Evolutionary conservation across 148 eudicot genomes (phyloP).

Genomic region (Bassia scoparia): DNA sequence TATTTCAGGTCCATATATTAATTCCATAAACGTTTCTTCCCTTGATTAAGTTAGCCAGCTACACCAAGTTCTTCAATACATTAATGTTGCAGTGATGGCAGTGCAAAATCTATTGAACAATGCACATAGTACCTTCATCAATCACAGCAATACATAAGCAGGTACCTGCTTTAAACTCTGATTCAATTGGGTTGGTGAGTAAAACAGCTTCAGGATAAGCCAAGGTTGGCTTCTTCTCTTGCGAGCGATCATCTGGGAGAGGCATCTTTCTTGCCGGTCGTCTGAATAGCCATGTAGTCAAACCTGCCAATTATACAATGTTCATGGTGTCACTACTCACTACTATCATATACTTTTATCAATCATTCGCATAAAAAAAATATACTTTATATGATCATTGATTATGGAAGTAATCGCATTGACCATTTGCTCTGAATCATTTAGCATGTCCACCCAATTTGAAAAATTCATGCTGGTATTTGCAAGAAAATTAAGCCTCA

Average conservation of each 20-base stretch:
- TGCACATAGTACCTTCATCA: background rate
- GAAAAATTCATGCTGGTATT: too few species aligned
- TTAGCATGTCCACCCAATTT: too few species aligned
- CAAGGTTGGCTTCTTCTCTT: constrained; percentile 54
- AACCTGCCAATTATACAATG: constrained; percentile 40
- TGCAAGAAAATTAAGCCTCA: too few species aligned
- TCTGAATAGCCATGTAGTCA: constrained; percentile 85
- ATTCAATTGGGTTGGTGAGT: constrained; percentile 70
- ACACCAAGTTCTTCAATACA: background rate
- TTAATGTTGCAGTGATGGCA: background rate
- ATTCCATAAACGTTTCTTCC: background rate
- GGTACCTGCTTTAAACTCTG: constrained; percentile 75
- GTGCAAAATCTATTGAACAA: background rate
- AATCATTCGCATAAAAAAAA: too few species aligned
- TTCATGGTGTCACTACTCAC: too few species aligned
- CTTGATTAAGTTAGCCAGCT: background rate
- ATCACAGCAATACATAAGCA: background rate
- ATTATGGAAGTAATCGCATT: too few species aligned
- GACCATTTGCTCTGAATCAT: too few species aligned
- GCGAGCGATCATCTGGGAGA: constrained; percentile 58
- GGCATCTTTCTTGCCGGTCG: constrained; percentile 75
- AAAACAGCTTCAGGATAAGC: constrained; percentile 83
- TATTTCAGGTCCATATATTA: background rate
- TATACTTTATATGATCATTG: too few species aligned
- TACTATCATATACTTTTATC: too few species aligned